Evolutionary conservation across 2,329 filamentous ascomycete species (phyloP), one percentile per base, ranked within the genome.

Genomic region (Cercospora sojina): DNA sequence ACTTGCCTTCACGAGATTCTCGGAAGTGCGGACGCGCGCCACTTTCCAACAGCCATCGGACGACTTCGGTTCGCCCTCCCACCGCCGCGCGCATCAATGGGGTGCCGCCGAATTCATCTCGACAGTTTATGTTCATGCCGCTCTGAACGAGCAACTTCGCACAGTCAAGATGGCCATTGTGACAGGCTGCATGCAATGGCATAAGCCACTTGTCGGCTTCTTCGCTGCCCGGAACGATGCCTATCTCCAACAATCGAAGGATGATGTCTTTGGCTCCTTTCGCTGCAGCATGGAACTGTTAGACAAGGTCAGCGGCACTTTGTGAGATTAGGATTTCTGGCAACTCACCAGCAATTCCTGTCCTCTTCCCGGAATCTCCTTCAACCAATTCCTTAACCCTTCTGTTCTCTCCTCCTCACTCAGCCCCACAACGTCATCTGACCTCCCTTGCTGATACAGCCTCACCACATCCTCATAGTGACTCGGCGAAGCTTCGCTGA

Each of bases 51-150:
- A 65, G 51, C 67, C 67, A 69, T 9, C 32, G 29, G 5, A 69
- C 65, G 18, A 67, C 38, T 8, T 69, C 62, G 2, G 31, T 41
- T 7, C 59, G 18, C 5, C 65, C 65, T 10, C 65, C 62, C 18
- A 61, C 62, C 3, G 67, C 65, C 3, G 67, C 67, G 20, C 67
- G 65, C 65, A 69, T 69, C 5, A 69, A 41, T 18, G 65, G 53
- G 3, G 67, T 69, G 5, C 65, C 66, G 8, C 67, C 67, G 13
- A 58, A 59, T 18, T 69, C 65, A 31, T 65, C 63, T 13, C 53
- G 16, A 25, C 53, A 32, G 16, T 69, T 65, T 23, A 69, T 47
- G 47, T 69, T 60, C n/a, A 65, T 57, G 5, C 62, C 59, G 5
- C 31, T 47, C 13, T 20, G 35, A 7, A 65, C 12, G 5, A 69